Base-by-base conservation (phyloP, 2,329 filamentous ascomycete genomes). In the Penicillium freii region DNA sequence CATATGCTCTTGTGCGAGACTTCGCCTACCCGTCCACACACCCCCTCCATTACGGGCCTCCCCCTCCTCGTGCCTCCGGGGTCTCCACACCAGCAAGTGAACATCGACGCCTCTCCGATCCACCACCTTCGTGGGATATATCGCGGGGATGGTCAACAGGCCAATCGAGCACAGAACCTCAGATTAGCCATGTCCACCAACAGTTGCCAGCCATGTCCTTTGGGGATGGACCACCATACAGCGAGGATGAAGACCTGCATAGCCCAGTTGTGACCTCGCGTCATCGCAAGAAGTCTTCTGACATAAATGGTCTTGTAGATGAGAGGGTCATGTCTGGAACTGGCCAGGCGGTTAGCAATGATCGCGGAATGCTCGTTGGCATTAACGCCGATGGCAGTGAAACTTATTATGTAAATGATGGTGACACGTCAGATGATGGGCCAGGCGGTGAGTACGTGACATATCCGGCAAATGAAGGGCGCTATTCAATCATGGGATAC, bases 11-110 rank as follows among this genome's bases (percentile, higher is more conserved):
- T 44, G 92, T 99, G 63, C 89, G 94, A 69, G 94, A 99, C 80
- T 99, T 97, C 77, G 94, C 94, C 65, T 99, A 97, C 73, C 86
- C 91, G 33, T 73, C 84, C 27, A 82, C 83, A 54, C 90, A 97
- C 74, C 92, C 91, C 43, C 82, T 97, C 75, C 94, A 97, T 79
- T 96, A 96, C 80, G 94, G 94, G 1, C 90, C 93, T n/a, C 87
- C 91, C 17, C 88, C 88, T 52, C 85, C 86, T n/a, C 81, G 62
- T 45, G 65, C 86, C 9, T 95, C 92, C 0, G 88, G 87, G 56
- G 82, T 89, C 65, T 92, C 89, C n/a, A 96, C 92, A 0, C 92
- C 93, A 10, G 87, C 84, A 17, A 94, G 90, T 74, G 91, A 94
- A 75, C 81, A 85, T 61, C 83, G 91, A 64, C 82, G 91, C 62